Conservation (phyloP, 139 green algal genomes). For the Pseudopediastrum boryanum region DNA sequence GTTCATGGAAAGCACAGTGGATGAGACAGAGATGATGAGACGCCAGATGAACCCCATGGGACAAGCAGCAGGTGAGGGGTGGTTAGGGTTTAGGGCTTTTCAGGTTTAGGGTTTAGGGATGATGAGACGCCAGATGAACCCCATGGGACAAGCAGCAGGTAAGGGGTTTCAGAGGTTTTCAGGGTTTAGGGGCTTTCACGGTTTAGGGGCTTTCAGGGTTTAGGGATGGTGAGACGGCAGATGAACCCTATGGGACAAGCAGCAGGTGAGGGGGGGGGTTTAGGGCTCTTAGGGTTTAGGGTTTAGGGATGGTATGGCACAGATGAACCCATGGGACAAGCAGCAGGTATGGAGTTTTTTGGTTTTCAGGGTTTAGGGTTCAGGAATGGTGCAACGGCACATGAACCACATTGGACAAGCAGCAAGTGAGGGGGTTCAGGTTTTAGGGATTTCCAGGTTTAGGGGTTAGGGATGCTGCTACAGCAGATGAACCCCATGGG, state of each 20-base stretch:
- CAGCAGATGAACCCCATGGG: constrained; percentile 79
- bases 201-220: no score
- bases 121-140: constrained; percentile 78
- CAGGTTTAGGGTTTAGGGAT: constrained; percentile 45
- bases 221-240: constrained; percentile 75
- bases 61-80: constrained; percentile 27
- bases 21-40: constrained; percentile 83
- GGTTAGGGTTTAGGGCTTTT: neutral
- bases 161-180: neutral
- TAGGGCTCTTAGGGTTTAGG: neutral
- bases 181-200: neutral
- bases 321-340: constrained; percentile 74
- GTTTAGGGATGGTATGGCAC: constrained; percentile 69
- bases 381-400: constrained; percentile 75
- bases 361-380: neutral
- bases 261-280: constrained; percentile 20
- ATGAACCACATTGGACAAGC: constrained; percentile 68
- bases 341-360: constrained; percentile 20
- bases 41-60: constrained; percentile 79
- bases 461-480: constrained; percentile 62
- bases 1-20: constrained; percentile 84
- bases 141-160: constrained; percentile 55
- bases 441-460: no score
- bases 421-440: constrained; percentile 17
- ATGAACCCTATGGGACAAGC: constrained; percentile 69